Evolutionary conservation across 2,329 filamentous ascomycete species (phyloP).

Genomic region (Colletotrichum siamense): DNA sequence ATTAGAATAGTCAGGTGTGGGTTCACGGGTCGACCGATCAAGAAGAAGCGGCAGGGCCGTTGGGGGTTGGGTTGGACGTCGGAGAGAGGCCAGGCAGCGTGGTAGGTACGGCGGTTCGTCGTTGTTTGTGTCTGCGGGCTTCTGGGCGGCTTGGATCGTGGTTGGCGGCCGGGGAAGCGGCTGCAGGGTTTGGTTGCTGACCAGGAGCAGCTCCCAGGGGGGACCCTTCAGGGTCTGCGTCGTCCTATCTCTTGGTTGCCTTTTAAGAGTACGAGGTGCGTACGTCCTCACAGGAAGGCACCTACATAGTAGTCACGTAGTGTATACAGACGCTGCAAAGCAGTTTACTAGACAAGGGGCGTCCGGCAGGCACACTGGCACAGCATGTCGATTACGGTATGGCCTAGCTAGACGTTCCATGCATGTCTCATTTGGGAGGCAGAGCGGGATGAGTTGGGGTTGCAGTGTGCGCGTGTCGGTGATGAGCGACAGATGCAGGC

Average conservation of each 20-base stretch:
- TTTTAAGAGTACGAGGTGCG: neutral
- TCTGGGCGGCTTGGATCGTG: neutral
- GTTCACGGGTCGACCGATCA: neutral
- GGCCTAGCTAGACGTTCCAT: neutral
- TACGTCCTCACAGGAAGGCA: neutral
- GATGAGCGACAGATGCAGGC: neutral
- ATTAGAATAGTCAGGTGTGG: neutral
- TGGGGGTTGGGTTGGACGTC: neutral
- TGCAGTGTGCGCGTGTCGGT: neutral
- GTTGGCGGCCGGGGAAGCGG: neutral
- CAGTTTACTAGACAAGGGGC: neutral
- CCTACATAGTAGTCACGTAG: neutral
- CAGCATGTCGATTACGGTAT: neutral
- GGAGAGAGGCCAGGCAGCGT: neutral
- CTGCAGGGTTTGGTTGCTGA: neutral
- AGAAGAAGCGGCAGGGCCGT: neutral
- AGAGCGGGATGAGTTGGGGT: neutral
- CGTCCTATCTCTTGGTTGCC: neutral
- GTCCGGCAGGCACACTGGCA: neutral
- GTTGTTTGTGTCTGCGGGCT: neutral
- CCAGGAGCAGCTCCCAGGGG: neutral
- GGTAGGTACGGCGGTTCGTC: neutral
- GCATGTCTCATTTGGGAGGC: neutral
- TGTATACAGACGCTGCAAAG: neutral
- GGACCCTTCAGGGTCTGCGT: neutral